Conservation (phyloP, 1,139 yeast genomes). For the Geotrichum siamense region DNA sequence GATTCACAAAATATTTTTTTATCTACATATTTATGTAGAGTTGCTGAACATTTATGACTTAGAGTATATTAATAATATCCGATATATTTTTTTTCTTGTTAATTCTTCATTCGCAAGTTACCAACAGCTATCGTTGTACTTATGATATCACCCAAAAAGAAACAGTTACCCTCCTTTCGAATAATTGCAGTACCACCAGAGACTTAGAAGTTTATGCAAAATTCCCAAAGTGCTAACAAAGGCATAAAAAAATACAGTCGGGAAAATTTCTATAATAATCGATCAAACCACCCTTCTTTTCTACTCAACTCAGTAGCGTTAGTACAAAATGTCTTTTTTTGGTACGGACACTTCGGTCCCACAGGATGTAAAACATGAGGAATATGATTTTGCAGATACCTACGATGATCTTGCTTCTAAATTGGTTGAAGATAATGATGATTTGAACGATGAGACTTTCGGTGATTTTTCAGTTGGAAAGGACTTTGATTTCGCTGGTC, state of each 20-base stretch:
- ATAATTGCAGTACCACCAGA: no score
- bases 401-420: conserved; percentile 63
- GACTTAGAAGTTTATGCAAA: no score
- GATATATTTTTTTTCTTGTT: no score
- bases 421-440: conserved; percentile 68
- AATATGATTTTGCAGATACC: conserved; percentile 55
- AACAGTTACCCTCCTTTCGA: no score
- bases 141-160: no score
- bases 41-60: no score
- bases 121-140: no score
- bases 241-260: not conserved
- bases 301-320: not conserved
- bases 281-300: not conserved
- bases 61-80: no score
- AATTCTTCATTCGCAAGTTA: no score
- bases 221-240: no score
- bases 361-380: conserved; percentile 24
- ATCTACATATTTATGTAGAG: no score
- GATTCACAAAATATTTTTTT: no score
- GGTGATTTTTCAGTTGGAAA: conserved; percentile 50
- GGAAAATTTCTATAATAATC: not conserved
- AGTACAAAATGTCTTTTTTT: conserved; percentile 35
- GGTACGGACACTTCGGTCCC: conserved; percentile 32
- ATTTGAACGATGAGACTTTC: conserved; percentile 80
- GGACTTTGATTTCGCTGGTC: conserved; percentile 66